Conservation (phyloP, 805 yeast species). For the Scheffersomyces amazonensis region DNA sequence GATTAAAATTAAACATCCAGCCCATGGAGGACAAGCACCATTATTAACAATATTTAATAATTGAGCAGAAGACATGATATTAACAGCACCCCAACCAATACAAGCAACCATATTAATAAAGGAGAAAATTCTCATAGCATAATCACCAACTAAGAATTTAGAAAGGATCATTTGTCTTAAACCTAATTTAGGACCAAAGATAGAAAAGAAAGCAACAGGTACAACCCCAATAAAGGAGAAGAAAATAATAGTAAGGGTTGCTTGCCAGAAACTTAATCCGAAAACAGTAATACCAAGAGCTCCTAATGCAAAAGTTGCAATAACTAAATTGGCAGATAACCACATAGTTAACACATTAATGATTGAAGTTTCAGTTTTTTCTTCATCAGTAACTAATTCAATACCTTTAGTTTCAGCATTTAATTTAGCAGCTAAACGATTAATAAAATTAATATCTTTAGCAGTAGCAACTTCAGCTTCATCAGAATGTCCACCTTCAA, state of each 20-base stretch:
- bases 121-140: constrained; percentile 73
- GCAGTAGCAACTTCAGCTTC: background rate
- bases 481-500: constrained; percentile 1
- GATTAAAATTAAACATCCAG: constrained; percentile 76
- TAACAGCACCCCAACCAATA: constrained; percentile 95
- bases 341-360: constrained; percentile 82
- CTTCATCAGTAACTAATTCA: constrained; percentile 76
- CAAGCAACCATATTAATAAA: constrained; percentile 78
- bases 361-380: constrained; percentile 64
- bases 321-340: constrained; percentile 85
- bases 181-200: constrained; percentile 82
- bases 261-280: constrained; percentile 71
- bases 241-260: constrained; percentile 63
- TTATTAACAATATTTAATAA: constrained; percentile 72
- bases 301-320: constrained; percentile 81
- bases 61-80: constrained; percentile 87
- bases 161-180: constrained; percentile 85
- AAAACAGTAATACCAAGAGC: constrained; percentile 56
- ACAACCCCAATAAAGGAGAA: constrained; percentile 70
- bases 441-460: constrained; percentile 2
- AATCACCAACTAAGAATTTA: constrained; percentile 73
- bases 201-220: constrained; percentile 80
- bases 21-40: constrained; percentile 79
- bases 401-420: constrained; percentile 64
- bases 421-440: constrained; percentile 30